Evolutionary conservation across 768 basidiomycete species (phyloP).

Genomic region (Suillus americanus): DNA sequence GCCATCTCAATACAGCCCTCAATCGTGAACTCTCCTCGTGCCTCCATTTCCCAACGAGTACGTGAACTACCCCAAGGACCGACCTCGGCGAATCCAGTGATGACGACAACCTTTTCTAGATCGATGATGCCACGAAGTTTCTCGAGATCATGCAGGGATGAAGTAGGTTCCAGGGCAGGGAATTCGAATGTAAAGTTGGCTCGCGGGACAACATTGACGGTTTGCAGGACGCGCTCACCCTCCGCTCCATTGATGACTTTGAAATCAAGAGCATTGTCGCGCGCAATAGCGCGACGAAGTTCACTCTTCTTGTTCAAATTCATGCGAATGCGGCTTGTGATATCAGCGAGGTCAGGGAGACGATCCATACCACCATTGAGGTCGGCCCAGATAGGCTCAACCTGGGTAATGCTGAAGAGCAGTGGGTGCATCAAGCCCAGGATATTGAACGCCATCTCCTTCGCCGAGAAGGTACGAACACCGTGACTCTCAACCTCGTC

Average conservation of each 20-base stretch:
- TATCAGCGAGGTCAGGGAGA: conserved; percentile 89
- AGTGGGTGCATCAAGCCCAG: conserved; percentile 99
- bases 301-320: conserved; percentile 85
- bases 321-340: conserved; percentile 83
- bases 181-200: conserved; percentile 98
- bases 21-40: conserved; percentile 93
- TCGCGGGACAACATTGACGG: conserved; percentile 89
- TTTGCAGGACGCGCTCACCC: conserved; percentile 90
- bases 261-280: conserved; percentile 96
- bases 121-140: conserved; percentile 88
- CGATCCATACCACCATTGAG: conserved; percentile 98
- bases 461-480: conserved; percentile 97
- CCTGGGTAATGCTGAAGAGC: conserved; percentile 98
- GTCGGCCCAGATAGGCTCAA: conserved; percentile 99
- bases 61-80: conserved; percentile 98
- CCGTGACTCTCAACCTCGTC: conserved; percentile 91
- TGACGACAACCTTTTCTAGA: conserved; percentile 92
- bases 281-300: conserved; percentile 88
- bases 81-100: conserved; percentile 97
- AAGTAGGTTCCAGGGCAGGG: conserved; percentile 75
- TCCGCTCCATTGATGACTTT: conserved; percentile 86
- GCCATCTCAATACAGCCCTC: conserved; percentile 99
- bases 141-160: conserved; percentile 70
- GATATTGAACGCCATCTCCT: conserved; percentile 99
- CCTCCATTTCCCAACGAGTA: conserved; percentile 99